Evolutionary conservation across 2,329 filamentous ascomycete genomes (phyloP).

Genomic region (Sporothrix globosa): DNA sequence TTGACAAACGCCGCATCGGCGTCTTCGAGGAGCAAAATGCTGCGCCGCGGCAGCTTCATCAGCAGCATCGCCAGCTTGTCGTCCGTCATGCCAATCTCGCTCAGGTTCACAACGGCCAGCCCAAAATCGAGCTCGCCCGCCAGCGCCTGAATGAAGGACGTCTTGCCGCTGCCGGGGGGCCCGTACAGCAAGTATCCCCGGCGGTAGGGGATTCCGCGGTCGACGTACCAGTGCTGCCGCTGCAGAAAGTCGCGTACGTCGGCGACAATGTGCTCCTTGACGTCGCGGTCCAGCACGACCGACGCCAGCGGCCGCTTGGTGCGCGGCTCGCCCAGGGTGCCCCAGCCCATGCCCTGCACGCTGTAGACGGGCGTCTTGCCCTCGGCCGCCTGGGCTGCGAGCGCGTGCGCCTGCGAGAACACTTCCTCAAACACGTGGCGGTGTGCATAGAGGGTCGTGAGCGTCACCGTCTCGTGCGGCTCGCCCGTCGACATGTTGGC

Average conservation of each 20-base stretch:
- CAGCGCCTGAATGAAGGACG: constrained; percentile 92
- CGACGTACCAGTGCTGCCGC: constrained; percentile 84
- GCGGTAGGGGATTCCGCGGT: constrained; percentile 91
- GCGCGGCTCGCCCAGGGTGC: constrained; percentile 78
- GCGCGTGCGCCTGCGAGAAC: constrained; percentile 80
- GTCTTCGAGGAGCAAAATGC: constrained; percentile 83
- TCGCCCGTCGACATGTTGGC: constrained; percentile 80
- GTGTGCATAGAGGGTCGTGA: constrained; percentile 89
- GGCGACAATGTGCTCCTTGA: constrained; percentile 77
- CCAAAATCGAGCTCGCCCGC: constrained; percentile 91
- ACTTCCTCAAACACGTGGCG: constrained; percentile 88
- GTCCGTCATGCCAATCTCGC: constrained; percentile 86
- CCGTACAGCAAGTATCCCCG: constrained; percentile 88
- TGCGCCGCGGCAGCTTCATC: constrained; percentile 80
- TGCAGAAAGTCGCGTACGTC: constrained; percentile 83
- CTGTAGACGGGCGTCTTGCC: constrained; percentile 94
- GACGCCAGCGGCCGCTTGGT: constrained; percentile 86
- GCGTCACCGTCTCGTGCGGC: constrained; percentile 89
- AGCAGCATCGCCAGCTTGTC: constrained; percentile 84
- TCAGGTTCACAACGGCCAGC: constrained; percentile 89
- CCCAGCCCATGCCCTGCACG: constrained; percentile 82
- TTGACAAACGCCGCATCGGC: constrained; percentile 90
- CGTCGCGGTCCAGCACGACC: constrained; percentile 80
- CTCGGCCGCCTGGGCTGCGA: constrained; percentile 79
- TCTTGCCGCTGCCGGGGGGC: constrained; percentile 89